These are phyloP conservation scores for Metschnikowia bowlesiae DNA, from an alignment of 805 yeast species.

Conservation along the genomic window DNA sequence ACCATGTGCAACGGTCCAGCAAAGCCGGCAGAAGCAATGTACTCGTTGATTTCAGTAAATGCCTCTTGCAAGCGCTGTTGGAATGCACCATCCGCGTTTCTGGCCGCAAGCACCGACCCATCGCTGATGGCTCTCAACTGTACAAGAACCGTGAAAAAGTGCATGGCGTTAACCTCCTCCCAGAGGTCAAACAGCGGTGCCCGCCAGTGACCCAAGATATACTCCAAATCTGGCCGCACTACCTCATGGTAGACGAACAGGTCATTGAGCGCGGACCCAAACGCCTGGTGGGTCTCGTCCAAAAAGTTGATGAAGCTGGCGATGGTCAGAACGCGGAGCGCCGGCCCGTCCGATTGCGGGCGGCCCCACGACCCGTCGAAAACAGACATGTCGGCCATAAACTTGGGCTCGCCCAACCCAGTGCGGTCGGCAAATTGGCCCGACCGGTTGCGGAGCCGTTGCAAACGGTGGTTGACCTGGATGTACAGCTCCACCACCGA, in stretches of 20 bases:
- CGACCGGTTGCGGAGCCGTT: constrained; percentile 62
- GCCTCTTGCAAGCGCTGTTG: neutral
- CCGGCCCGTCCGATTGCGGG: constrained; percentile 96
- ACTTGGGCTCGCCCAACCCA: constrained; percentile 91
- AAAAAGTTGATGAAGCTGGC: constrained; percentile 49
- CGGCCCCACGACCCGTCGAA: constrained; percentile 81
- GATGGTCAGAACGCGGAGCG: constrained; percentile 66
- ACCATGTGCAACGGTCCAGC: constrained; percentile 16
- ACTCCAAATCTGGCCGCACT: constrained; percentile 66
- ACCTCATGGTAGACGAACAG: constrained; percentile 47
- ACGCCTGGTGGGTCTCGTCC: constrained; percentile 17
- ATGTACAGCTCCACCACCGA: constrained; percentile 56
- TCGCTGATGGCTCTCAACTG: constrained; percentile 66
- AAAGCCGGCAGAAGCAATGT: constrained; percentile 40
- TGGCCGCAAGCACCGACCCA: constrained; percentile 43
- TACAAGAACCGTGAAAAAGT: constrained; percentile 73
- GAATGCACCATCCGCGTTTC: constrained; percentile 8
- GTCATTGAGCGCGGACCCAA: constrained; percentile 26
- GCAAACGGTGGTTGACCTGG: constrained; percentile 53
- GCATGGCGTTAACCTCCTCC: constrained; percentile 80
- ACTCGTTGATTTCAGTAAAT: constrained; percentile 34
- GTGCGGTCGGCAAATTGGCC: constrained; percentile 52
- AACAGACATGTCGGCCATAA: constrained; percentile 57
- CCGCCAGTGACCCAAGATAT: constrained; percentile 59
- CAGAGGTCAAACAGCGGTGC: constrained; percentile 77